Base-by-base conservation (phyloP, 129 eudicot genomes). In the Ambrosia artemisiifolia region DNA sequence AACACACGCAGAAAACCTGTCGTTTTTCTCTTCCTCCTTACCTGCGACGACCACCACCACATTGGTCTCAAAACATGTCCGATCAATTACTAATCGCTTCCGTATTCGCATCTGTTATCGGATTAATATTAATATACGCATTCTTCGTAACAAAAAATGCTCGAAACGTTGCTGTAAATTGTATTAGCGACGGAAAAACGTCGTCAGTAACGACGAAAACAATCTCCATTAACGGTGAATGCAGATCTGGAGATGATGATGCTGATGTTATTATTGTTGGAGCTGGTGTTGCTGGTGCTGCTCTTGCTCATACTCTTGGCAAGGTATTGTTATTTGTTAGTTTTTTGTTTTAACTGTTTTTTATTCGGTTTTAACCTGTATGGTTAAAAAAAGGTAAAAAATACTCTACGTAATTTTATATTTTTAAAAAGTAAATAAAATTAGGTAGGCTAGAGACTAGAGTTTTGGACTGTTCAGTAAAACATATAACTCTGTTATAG, bases 271-370 rank as follows among this genome's bases (percentile, higher is more conserved):
- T 88, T 61, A 83, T 88, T 8, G 95, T 88, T 17, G 95, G 95
- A 16, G 95, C 95, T 49, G 95, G 95, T 34, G 95, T 88, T n/a
- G 95, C 95, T 59, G 95, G 95, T 49, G 86, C 95, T 11, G 95
- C 90, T 72, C 88, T 88, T 60, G 95, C 95, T 77, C 83, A 88
- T 70, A 88, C 95, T 34, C 90, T 88, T 50, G 95, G 85, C 77
- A 85, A 83, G 95, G 95, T 85, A 65, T 34, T 6, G 4, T 8
- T 63, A 47, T 10, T 24, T 44, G 44, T 40, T 2, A 40, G 44
- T 40, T 40, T 38, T 40, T 6, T 7, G 43, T 38, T 38, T 38
- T 38, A 38, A 24, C 50, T 32, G 8, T 62, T 67, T 28, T 65
- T 28, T 10, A 32, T 43, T 49, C 28, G 5, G 12, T 57, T n/a